Conservation (phyloP, 371 early-diverging fungal species). For the Neoconidiobolus thromboides region DNA sequence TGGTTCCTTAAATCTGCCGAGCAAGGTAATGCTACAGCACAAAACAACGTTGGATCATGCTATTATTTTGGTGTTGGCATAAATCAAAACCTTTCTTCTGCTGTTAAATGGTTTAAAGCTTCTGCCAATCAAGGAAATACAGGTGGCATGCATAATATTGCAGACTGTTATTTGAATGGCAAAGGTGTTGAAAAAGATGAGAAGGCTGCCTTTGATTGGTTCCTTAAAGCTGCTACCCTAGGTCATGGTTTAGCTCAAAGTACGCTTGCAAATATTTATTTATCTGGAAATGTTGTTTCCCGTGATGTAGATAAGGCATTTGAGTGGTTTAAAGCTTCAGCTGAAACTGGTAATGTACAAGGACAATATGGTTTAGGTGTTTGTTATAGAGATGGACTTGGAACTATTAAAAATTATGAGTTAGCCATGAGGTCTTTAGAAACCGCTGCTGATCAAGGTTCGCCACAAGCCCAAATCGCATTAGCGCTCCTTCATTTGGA, state of each 20-base stretch:
- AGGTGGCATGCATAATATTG: conserved; percentile 76
- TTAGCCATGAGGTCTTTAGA: conserved; percentile 43
- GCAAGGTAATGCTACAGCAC: conserved; percentile 56
- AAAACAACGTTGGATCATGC: conserved; percentile 78
- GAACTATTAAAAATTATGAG: conserved; percentile 34
- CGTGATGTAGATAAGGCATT: conserved; percentile 20
- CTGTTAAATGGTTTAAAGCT: conserved; percentile 60
- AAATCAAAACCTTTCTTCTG: conserved; percentile 34
- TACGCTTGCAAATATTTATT: conserved; percentile 58
- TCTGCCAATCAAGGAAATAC: conserved; percentile 64
- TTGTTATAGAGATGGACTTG: conserved; percentile 64
- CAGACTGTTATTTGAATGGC: conserved; percentile 72
- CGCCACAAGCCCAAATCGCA: conserved; percentile 43
- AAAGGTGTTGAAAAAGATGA: conserved; percentile 39
- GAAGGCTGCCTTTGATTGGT: conserved; percentile 47
- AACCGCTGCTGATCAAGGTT: conserved; percentile 35
- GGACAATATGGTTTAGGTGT: conserved; percentile 52
- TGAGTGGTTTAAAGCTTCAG: conserved; percentile 8
- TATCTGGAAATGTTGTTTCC: conserved; percentile 44
- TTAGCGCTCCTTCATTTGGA: conserved; percentile 65
- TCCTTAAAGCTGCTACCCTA: conserved; percentile 38
- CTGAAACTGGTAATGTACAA: conserved; percentile 31
- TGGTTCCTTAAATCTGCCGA: conserved; percentile 46
- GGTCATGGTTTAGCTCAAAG: conserved; percentile 52
- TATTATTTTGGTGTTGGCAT: conserved; percentile 72